A percentile compares a stretch with the other conserved stretches of the same genome.
Conservation (phyloP, 2,329 filamentous ascomycete genomes). For the Magnaporthiopsis incrustans region DNA sequence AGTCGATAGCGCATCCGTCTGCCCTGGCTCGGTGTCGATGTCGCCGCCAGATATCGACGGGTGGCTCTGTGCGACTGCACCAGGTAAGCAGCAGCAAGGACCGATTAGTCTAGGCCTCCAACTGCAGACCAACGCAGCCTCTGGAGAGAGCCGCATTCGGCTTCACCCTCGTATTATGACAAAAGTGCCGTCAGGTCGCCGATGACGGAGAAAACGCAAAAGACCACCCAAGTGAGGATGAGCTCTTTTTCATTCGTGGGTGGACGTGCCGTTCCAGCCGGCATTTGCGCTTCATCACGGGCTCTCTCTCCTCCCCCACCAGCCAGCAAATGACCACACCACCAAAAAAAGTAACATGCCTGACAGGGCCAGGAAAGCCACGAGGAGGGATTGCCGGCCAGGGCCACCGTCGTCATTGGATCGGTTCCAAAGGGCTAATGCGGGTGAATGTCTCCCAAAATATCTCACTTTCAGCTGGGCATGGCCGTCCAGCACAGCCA, state of each 20-base stretch:
- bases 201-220: background rate
- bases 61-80: background rate
- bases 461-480: conserved; percentile 4
- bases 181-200: background rate
- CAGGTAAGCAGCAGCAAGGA: background rate
- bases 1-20: too few relatives aligned
- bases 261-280: background rate
- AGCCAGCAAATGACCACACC: background rate
- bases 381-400: background rate
- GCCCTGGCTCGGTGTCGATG: background rate
- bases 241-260: background rate
- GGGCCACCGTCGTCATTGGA: background rate
- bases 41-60: background rate
- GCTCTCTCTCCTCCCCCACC: background rate
- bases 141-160: background rate
- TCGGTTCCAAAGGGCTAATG: background rate
- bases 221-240: background rate
- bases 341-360: background rate
- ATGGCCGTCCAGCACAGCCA: background rate
- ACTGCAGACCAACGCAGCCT: background rate
- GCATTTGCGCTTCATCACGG: background rate
- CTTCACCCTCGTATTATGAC: background rate
- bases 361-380: background rate
- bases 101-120: background rate
- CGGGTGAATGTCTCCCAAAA: conserved; percentile 2